phyloP scores from a whole-genome alignment of 352 stramenopile genomes.

The Phytophthora parvispora region DNA sequence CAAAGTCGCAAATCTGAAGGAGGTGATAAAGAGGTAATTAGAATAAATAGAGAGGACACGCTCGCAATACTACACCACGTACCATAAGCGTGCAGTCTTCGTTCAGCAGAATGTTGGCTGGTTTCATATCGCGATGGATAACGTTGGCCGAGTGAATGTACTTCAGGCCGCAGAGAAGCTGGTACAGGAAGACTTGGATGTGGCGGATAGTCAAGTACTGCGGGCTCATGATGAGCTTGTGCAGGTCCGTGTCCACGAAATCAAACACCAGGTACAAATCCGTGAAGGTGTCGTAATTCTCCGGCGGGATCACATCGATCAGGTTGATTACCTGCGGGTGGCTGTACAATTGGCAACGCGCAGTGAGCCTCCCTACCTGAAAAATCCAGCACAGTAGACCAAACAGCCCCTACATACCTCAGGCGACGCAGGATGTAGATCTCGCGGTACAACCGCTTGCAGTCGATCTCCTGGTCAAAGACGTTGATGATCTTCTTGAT shows the following conservation, averaged over 20 bases:
- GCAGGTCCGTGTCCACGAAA: conserved; percentile 95
- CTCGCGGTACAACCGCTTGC: conserved; percentile 88
- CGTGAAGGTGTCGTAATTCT: conserved; percentile 88
- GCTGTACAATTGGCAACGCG: conserved; percentile 23
- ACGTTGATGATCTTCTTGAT: conserved; percentile 94
- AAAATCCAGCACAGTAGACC: conserved; percentile 8
- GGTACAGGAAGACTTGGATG: conserved; percentile 98
- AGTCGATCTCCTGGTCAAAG: conserved; percentile 91
- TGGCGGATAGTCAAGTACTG: conserved; percentile 96
- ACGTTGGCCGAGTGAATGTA: conserved; percentile 96
- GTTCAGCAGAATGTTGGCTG: conserved; percentile 91
- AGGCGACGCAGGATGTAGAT: conserved; percentile 92
- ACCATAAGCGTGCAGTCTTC: conserved; percentile 90
- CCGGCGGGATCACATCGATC: conserved; percentile 84
- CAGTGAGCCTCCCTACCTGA: background rate
- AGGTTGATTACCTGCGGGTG: conserved; percentile 88
- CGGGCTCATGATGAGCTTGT: conserved; percentile 95
- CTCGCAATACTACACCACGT: no score
- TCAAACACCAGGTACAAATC: conserved; percentile 95
- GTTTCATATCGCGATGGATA: conserved; percentile 93
- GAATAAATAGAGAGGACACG: background rate
- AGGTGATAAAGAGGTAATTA: background rate
- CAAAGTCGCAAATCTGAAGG: conserved; percentile 86
- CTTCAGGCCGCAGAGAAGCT: conserved; percentile 96
- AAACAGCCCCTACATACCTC: conserved; percentile 40